A percentile compares a stretch with the other conserved stretches of the same genome.
phyloP scores from a whole-genome alignment of 148 eudicot species.

The Heliosperma pusillum region DNA sequence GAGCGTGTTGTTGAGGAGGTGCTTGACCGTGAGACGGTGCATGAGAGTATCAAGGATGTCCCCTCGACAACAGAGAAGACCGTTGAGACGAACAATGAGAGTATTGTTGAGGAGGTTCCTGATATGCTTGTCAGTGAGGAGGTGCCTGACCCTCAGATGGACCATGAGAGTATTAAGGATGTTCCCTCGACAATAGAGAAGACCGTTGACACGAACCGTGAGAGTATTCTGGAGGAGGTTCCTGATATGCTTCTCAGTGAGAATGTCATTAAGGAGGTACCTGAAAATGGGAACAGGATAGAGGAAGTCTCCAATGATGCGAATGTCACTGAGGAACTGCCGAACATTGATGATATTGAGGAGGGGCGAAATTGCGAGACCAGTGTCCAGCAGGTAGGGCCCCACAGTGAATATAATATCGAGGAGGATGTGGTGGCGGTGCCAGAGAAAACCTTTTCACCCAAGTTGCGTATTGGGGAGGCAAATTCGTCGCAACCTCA shows the following conservation, averaged over 20 bases:
- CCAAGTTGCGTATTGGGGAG: slow-evolving; percentile 8
- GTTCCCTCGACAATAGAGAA: background rate
- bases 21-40: too few species aligned
- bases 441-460: slow-evolving; percentile 15
- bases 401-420: background rate
- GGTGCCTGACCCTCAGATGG: background rate
- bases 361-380: background rate
- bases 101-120: background rate
- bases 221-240: background rate
- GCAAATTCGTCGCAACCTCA: slow-evolving; percentile 27
- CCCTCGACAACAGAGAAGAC: too few species aligned
- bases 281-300: background rate
- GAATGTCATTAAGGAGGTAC: background rate
- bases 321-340: background rate
- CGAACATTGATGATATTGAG: background rate
- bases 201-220: background rate
- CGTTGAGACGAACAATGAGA: background rate
- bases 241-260: background rate
- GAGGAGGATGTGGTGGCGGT: too few species aligned
- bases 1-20: background rate
- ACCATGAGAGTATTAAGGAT: background rate
- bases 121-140: background rate
- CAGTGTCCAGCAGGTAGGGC: background rate
- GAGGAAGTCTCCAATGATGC: background rate
- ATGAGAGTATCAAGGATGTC: too few species aligned